Conservation (phyloP, 1,139 yeast genomes). For the Blastobotrys indianensis region DNA sequence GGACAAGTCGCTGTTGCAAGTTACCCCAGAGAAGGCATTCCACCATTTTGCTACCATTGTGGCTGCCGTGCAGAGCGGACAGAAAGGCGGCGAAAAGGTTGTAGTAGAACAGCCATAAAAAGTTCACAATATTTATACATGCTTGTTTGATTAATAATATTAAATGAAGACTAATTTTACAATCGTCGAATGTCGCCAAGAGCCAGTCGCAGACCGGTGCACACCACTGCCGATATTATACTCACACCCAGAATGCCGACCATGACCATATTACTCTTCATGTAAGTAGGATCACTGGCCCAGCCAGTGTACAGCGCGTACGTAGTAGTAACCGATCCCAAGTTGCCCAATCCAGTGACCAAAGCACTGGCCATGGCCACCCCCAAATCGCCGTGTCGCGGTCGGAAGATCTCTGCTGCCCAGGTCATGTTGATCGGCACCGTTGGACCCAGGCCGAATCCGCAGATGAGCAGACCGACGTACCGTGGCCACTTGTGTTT, state of each 20-base stretch:
- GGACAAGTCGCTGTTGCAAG: slow-evolving; percentile 53
- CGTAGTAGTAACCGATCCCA: slow-evolving; percentile 80
- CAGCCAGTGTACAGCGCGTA: slow-evolving; percentile 83
- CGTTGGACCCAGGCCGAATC: slow-evolving; percentile 85
- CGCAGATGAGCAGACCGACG: slow-evolving; percentile 74
- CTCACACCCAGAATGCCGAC: slow-evolving; percentile 70
- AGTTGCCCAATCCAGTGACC: slow-evolving; percentile 79
- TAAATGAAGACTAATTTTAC: not conserved
- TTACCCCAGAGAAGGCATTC: slow-evolving; percentile 68
- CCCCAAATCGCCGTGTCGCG: slow-evolving; percentile 76
- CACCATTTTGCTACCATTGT: slow-evolving; percentile 87
- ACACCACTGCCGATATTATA: slow-evolving; percentile 44
- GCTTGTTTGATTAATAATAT: not conserved
- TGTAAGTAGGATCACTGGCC: slow-evolving; percentile 66
- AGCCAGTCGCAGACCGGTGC: slow-evolving; percentile 24
- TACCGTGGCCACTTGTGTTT: slow-evolving; percentile 68
- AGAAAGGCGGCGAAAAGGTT: slow-evolving; percentile 52
- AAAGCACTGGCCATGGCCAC: slow-evolving; percentile 77
- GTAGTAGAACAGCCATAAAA: slow-evolving; percentile 38
- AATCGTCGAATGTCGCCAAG: slow-evolving; percentile 26
- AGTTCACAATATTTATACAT: not conserved
- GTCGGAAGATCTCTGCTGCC: slow-evolving; percentile 71
- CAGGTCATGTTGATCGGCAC: slow-evolving; percentile 87
- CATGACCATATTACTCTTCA: slow-evolving; percentile 77
- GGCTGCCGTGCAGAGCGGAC: slow-evolving; percentile 72